Evolutionary conservation across 768 basidiomycete species (phyloP), one percentile per base, ranked within the genome.

Genomic region (Sarcomyxa edulis): DNA sequence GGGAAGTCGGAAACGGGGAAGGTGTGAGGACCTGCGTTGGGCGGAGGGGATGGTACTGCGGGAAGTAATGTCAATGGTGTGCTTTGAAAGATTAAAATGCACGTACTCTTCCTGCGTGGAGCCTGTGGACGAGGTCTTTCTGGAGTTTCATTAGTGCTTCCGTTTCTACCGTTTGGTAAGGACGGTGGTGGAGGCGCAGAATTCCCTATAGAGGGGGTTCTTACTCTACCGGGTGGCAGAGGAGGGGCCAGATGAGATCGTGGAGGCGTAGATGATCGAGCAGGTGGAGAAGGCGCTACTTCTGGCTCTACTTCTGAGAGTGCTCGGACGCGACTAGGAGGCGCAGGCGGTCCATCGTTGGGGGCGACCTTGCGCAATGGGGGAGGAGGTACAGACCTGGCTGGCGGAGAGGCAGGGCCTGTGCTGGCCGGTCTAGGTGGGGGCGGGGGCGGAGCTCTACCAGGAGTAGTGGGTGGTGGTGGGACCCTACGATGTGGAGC

Each of bases 1-100:
- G 89, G 89, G 54, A 91, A 89, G 35, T 81, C 85, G 10, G 66
- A 62, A n/a, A 80, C 73, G 6, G 85, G 86, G 54, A 89, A 92
- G 11, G 69, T 79, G 51, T 87, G 82, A 16, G 69, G 56, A 7
- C 86, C 86, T 28, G 71, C 74, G 39, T 69, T 76, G 2, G 86
- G 75, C 18, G 72, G 68, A 32, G 74, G 72, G 4, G 73, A 71
- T 19, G 68, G 68, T 19, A 73, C 72, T 73, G 32, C 27, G 25
- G 41, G 28, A 36, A 32, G 37, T 14, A 39, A 34, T 42, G 22
- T 43, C 44, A 30, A 54, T 35, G 26, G 30, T 21, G 35, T 22
- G 11, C 24, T n/a, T 15, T 12, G 15, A 16, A 16, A 14, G 21
- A 22, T 12, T 34, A 10, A 16, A 24, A 27, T 20, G 23, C 6